Percentiles rank a stretch among this genome's conserved stretches.
phyloP scores from a whole-genome alignment of 78 protist species.

The Capsaspora owczarzaki region DNA sequence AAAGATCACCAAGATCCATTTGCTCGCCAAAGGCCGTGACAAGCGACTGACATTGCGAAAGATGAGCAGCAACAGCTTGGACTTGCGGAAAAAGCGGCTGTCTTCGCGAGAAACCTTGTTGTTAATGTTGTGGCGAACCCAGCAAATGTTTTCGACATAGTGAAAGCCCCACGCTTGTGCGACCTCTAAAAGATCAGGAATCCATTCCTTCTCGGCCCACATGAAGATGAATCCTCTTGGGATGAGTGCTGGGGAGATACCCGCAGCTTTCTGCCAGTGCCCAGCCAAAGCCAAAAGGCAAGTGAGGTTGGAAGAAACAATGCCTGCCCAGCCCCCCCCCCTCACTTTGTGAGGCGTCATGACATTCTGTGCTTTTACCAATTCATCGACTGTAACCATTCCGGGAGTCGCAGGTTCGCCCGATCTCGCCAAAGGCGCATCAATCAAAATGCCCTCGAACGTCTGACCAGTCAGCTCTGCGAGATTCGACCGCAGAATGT shows the following conservation, averaged over 20 bases:
- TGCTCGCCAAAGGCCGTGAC: no score
- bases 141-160: slow-evolving; percentile 10
- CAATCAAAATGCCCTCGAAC: background rate
- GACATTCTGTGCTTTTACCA: background rate
- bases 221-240: background rate
- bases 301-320: no score
- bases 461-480: background rate
- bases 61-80: background rate
- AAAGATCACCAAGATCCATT: background rate
- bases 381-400: background rate
- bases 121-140: background rate
- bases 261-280: no score
- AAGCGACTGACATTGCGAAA: background rate
- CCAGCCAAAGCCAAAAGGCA: background rate
- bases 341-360: no score
- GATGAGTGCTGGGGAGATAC: background rate
- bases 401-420: background rate
- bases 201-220: background rate
- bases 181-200: background rate
- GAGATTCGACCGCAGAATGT: background rate
- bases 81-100: background rate
- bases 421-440: background rate
- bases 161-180: background rate
- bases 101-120: background rate
- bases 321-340: no score